Evolutionary conservation across 192 early-diverging fungal genomes (phyloP).

Genomic region (Linnemannia zychae): DNA sequence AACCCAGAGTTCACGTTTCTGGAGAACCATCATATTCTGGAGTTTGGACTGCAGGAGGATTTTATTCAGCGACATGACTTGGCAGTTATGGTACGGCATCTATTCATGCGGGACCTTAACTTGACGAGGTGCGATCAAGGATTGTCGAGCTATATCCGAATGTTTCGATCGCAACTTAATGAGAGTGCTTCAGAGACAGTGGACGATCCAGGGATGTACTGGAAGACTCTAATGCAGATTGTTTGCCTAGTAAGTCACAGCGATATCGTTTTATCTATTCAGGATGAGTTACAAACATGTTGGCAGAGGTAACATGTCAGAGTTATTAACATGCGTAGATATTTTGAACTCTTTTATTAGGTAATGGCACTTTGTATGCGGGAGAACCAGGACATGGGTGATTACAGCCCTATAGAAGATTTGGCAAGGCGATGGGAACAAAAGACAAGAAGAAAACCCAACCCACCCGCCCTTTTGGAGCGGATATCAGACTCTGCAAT

Average conservation of each 20-base stretch:
- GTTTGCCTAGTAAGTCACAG: slow-evolving; percentile 11
- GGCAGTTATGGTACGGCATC: slow-evolving; percentile 10
- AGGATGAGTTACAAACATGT: background rate
- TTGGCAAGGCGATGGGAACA: background rate
- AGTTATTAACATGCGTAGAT: background rate
- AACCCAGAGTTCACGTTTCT: slow-evolving; percentile 2
- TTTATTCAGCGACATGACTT: slow-evolving; percentile 27
- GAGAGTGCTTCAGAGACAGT: background rate
- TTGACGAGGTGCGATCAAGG: background rate
- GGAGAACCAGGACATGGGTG: background rate
- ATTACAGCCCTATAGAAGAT: background rate
- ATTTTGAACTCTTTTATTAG: background rate
- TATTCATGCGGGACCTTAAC: slow-evolving; percentile 23
- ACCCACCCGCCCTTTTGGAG: background rate
- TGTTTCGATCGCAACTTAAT: slow-evolving; percentile 18
- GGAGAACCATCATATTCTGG: slow-evolving; percentile 27
- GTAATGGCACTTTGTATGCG: slow-evolving; percentile 22
- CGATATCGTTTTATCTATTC: background rate
- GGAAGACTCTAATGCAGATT: slow-evolving; percentile 20
- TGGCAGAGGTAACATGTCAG: background rate
- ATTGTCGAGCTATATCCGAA: slow-evolving; percentile 1
- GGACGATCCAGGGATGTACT: slow-evolving; percentile 2
- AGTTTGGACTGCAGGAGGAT: slow-evolving; percentile 14
- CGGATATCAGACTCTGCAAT: slow-evolving; percentile 5
- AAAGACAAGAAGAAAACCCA: background rate